phyloP scores from a whole-genome alignment of 2,329 filamentous ascomycete species.

The Neodidymelliopsis sp. region DNA sequence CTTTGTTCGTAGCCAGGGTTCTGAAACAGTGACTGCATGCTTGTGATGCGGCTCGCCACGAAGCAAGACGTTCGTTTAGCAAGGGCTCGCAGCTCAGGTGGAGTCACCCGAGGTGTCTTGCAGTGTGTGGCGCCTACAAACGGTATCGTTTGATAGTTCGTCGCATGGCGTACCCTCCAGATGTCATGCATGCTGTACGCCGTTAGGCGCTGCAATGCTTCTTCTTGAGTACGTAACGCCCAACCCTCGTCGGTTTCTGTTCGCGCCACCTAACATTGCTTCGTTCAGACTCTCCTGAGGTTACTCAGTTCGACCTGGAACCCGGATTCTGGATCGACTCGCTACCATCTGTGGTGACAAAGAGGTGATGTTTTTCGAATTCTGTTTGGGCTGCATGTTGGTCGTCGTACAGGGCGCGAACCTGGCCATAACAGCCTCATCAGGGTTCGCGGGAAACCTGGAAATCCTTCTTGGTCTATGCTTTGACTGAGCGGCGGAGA shows the following conservation, averaged over 20 bases:
- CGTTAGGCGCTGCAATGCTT: constrained; percentile 27
- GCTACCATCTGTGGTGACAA: constrained; percentile 24
- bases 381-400: constrained; percentile 19
- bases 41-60: constrained; percentile 18
- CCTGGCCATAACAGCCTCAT: constrained; percentile 22
- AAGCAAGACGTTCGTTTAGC: constrained; percentile 11
- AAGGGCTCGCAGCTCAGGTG: constrained; percentile 5
- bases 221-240: constrained; percentile 18
- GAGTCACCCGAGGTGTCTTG: constrained; percentile 15
- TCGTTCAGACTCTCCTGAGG: constrained; percentile 30
- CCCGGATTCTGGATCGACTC: constrained; percentile 40
- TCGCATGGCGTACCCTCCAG: constrained; percentile 30
- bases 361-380: constrained; percentile 18
- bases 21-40: constrained; percentile 33
- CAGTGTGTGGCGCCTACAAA: constrained; percentile 21
- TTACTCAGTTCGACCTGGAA: constrained; percentile 42
- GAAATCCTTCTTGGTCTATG: constrained; percentile 5
- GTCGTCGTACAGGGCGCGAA: constrained; percentile 30
- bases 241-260: constrained; percentile 19
- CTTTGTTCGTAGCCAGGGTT: constrained; percentile 24
- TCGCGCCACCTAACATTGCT: constrained; percentile 19
- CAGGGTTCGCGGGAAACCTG: constrained; percentile 11
- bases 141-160: constrained; percentile 16
- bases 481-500: neutral
- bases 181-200: constrained; percentile 41